Evolutionary conservation across 441 rosid species (phyloP).

Genomic region (Flueggea neowawraea): DNA sequence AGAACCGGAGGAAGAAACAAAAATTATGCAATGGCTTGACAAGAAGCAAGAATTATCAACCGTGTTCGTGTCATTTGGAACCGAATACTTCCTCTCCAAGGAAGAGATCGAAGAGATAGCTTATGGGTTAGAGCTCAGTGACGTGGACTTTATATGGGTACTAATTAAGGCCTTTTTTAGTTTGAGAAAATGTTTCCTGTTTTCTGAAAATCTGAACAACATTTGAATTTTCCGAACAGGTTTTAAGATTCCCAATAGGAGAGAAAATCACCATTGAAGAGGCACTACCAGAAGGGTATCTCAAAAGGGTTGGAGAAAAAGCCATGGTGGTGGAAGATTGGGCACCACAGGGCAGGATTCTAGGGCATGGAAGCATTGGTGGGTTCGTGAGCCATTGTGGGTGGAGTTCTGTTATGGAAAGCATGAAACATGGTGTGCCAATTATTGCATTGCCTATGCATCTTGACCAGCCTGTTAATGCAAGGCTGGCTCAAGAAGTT

Average conservation of each 20-base stretch:
- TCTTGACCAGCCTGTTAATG: slow-evolving; percentile 28
- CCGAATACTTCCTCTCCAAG: slow-evolving; percentile 26
- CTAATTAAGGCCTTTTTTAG: neutral
- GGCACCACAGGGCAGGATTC: slow-evolving; percentile 48
- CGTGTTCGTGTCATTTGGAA: slow-evolving; percentile 35
- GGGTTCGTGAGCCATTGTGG: slow-evolving; percentile 55
- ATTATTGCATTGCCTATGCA: slow-evolving; percentile 29
- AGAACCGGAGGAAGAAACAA: slow-evolving; percentile 1
- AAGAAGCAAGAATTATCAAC: slow-evolving; percentile 18
- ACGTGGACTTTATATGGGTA: slow-evolving; percentile 33
- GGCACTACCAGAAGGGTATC: slow-evolving; percentile 22
- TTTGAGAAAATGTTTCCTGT: too few relatives aligned
- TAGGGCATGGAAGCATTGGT: slow-evolving; percentile 28
- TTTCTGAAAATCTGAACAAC: too few relatives aligned
- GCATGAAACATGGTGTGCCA: slow-evolving; percentile 45
- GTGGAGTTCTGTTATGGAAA: slow-evolving; percentile 55
- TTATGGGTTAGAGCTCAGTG: slow-evolving; percentile 25
- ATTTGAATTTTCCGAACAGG: too few relatives aligned
- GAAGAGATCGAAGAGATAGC: slow-evolving; percentile 32
- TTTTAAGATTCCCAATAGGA: slow-evolving; percentile 22
- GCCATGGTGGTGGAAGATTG: slow-evolving; percentile 41
- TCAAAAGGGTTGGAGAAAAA: slow-evolving; percentile 15
- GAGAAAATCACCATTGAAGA: slow-evolving; percentile 7
- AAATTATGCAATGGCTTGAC: slow-evolving; percentile 26
- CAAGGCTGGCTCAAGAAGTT: slow-evolving; percentile 17